These are phyloP conservation scores for Botrytis tulipae DNA, from an alignment of 2,329 filamentous ascomycete genomes.

Conservation along the genomic window DNA sequence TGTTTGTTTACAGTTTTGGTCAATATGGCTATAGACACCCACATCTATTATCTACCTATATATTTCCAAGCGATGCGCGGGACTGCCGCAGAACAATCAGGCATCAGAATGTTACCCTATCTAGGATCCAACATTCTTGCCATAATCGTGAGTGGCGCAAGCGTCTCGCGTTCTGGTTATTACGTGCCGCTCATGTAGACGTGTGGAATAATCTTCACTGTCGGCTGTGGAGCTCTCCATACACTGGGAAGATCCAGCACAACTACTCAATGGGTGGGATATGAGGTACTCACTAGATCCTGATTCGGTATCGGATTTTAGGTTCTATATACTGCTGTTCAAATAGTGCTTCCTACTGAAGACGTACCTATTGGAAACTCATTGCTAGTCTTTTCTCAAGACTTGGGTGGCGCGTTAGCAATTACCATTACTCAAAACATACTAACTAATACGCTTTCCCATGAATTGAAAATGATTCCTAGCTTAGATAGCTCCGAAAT, in stretches of 20 bases:
- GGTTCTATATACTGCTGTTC: conserved; percentile 48
- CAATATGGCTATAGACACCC: conserved; percentile 9
- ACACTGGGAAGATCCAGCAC: conserved; percentile 44
- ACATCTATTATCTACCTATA: conserved; percentile 47
- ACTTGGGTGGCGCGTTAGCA: neutral
- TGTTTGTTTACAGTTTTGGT: conserved; percentile 37
- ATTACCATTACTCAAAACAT: conserved; percentile 7
- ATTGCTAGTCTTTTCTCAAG: neutral
- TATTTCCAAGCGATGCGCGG: conserved; percentile 49
- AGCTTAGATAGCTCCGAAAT: conserved; percentile 41
- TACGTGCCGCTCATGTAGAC: conserved; percentile 27
- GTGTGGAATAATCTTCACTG: conserved; percentile 33
- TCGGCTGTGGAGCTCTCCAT: conserved; percentile 20
- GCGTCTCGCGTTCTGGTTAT: neutral
- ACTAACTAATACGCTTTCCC: neutral
- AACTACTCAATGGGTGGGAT: conserved; percentile 48
- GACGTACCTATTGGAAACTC: conserved; percentile 48
- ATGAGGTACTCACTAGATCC: conserved; percentile 47
- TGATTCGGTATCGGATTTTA: conserved; percentile 45
- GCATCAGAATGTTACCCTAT: neutral
- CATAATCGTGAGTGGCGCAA: neutral
- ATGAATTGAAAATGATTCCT: conserved; percentile 30
- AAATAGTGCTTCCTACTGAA: conserved; percentile 47
- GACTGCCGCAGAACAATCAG: neutral
- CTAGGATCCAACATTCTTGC: neutral